Evolutionary conservation across 2,329 filamentous ascomycete genomes (phyloP).

Genomic region (Proliferodiscus dingleyae): DNA sequence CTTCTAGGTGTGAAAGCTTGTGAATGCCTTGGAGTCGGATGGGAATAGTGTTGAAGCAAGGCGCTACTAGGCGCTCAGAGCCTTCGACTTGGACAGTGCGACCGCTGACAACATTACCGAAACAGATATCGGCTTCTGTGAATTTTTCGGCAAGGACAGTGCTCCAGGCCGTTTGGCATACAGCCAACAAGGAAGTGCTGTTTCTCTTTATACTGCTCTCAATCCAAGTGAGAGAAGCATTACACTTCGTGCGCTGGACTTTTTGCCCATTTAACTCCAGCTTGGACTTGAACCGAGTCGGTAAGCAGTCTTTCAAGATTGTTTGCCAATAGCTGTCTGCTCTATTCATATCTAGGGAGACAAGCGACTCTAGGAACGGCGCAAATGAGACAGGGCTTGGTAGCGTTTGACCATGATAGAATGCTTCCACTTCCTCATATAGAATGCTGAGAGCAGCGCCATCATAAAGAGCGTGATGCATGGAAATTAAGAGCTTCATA

Average conservation of each 20-base stretch:
- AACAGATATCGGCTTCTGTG: slow-evolving; percentile 64
- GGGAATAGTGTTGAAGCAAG: slow-evolving; percentile 88
- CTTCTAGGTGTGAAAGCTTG: slow-evolving; percentile 31
- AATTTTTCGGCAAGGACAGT: slow-evolving; percentile 55
- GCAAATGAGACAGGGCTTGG: slow-evolving; percentile 50
- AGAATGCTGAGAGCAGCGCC: slow-evolving; percentile 69
- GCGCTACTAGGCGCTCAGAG: slow-evolving; percentile 71
- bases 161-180: slow-evolving; percentile 71
- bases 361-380: slow-evolving; percentile 57
- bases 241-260: slow-evolving; percentile 12
- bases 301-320: slow-evolving; percentile 48
- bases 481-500: slow-evolving; percentile 24
- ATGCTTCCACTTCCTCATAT: slow-evolving; percentile 62
- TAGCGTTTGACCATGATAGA: slow-evolving; percentile 46
- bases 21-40: slow-evolving; percentile 61
- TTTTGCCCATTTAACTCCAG: not conserved
- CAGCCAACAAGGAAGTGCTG: slow-evolving; percentile 57
- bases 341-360: slow-evolving; percentile 41
- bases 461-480: slow-evolving; percentile 84
- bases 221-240: slow-evolving; percentile 32
- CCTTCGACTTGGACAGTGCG: slow-evolving; percentile 61
- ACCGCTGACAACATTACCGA: slow-evolving; percentile 81
- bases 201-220: slow-evolving; percentile 46
- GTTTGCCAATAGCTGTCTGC: slow-evolving; percentile 63
- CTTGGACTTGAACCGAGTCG: slow-evolving; percentile 21